phyloP scores from a whole-genome alignment of 2,329 filamentous ascomycete species.

The Bertia moriformis region DNA sequence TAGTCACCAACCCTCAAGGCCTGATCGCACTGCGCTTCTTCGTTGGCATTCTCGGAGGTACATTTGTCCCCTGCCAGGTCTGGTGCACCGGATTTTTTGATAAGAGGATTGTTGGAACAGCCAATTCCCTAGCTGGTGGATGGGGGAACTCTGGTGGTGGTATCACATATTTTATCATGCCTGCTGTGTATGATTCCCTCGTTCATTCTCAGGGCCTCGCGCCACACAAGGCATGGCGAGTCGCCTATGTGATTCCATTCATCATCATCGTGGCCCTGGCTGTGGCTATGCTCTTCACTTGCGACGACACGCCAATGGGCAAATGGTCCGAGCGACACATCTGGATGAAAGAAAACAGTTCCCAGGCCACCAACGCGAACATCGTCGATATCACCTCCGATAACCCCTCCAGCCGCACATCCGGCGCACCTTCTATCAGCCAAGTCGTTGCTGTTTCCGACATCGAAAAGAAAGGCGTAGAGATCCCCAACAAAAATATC shows the following conservation, averaged over 20 bases:
- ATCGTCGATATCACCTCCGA: slow-evolving; percentile 35
- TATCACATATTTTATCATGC: slow-evolving; percentile 89
- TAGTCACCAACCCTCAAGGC: slow-evolving; percentile 51
- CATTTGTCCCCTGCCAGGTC: slow-evolving; percentile 76
- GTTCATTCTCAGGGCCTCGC: slow-evolving; percentile 41
- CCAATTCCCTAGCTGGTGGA: slow-evolving; percentile 72
- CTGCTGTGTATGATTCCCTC: slow-evolving; percentile 70
- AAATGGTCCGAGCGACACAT: slow-evolving; percentile 63
- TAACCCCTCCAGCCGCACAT: slow-evolving; percentile 25
- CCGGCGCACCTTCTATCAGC: background rate
- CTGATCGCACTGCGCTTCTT: slow-evolving; percentile 68
- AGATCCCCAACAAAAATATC: background rate
- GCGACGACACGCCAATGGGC: slow-evolving; percentile 70
- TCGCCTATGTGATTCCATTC: slow-evolving; percentile 73
- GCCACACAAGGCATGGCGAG: slow-evolving; percentile 63
- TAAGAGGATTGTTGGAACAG: slow-evolving; percentile 78
- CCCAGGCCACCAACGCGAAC: slow-evolving; percentile 16
- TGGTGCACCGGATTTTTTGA: slow-evolving; percentile 91
- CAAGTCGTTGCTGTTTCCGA: background rate
- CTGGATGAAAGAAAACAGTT: slow-evolving; percentile 35
- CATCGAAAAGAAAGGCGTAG: background rate
- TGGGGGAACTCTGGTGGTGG: slow-evolving; percentile 80
- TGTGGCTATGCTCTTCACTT: slow-evolving; percentile 55
- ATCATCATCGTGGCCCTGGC: slow-evolving; percentile 57
- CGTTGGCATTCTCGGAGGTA: slow-evolving; percentile 63